Conservation (phyloP, 1,284 basidiomycete genomes). For the Ceratobasidium theobromae region DNA sequence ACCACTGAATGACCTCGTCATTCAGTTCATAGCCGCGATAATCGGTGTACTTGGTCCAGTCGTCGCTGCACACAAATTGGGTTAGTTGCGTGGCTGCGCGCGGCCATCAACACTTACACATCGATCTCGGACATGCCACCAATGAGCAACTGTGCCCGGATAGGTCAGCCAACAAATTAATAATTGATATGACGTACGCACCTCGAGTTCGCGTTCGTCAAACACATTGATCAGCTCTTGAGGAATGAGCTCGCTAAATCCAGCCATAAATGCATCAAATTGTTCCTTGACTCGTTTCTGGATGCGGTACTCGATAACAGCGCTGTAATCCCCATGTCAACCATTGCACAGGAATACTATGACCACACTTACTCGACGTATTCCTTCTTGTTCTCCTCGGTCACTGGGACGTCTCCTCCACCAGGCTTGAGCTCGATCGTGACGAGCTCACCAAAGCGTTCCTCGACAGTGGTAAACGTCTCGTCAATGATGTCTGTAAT, state of each 20-base stretch:
- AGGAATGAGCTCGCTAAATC: constrained; percentile 93
- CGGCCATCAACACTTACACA: constrained; percentile 56
- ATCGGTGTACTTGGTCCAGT: constrained; percentile 85
- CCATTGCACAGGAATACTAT: not conserved
- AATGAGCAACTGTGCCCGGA: constrained; percentile 70
- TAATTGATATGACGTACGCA: constrained; percentile 37
- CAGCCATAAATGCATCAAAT: constrained; percentile 94
- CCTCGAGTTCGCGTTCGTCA: constrained; percentile 96
- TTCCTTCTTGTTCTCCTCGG: constrained; percentile 98
- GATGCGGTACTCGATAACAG: constrained; percentile 93
- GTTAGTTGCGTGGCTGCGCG: not conserved
- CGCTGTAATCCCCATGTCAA: constrained; percentile 42
- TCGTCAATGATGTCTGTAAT: constrained; percentile 94
- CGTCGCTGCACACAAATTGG: constrained; percentile 55
- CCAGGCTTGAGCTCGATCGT: constrained; percentile 90
- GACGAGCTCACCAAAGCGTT: constrained; percentile 96
- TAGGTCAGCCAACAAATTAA: not conserved
- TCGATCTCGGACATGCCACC: constrained; percentile 99
- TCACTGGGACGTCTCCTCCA: constrained; percentile 84
- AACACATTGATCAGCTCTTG: constrained; percentile 96
- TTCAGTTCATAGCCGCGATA: constrained; percentile 82
- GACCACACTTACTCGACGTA: constrained; percentile 72
- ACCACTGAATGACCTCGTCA: constrained; percentile 98
- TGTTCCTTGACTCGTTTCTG: constrained; percentile 91
- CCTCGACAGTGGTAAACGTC: constrained; percentile 92